Evolutionary conservation across 108 stramenopile species (phyloP).

Genomic region (Schizochytrium sp.): DNA sequence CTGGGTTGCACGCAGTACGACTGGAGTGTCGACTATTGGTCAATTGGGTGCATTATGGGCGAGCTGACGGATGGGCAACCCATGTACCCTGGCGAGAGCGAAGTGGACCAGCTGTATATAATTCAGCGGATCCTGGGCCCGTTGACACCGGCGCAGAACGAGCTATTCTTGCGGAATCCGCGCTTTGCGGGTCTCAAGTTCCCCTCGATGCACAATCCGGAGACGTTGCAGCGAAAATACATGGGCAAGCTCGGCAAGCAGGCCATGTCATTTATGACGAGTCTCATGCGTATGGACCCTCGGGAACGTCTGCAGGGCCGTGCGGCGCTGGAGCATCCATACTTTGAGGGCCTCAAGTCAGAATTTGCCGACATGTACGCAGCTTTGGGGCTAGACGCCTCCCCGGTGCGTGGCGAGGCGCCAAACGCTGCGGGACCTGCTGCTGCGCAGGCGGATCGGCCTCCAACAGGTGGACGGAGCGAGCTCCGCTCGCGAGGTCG

Average conservation of each 20-base stretch:
- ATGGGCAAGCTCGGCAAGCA: constrained; percentile 44
- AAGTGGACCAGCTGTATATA: constrained; percentile 64
- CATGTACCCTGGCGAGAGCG: constrained; percentile 57
- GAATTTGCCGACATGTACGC: constrained; percentile 2
- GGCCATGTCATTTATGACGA: constrained; percentile 40
- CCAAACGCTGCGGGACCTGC: not conserved
- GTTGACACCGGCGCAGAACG: constrained; percentile 34
- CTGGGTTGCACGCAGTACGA: constrained; percentile 46
- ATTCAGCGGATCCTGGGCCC: constrained; percentile 44
- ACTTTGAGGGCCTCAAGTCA: constrained; percentile 34
- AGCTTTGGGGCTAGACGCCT: not conserved
- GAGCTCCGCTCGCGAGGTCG: not conserved
- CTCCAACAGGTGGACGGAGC: not conserved
- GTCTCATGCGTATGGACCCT: constrained; percentile 41
- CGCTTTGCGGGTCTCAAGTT: constrained; percentile 55
- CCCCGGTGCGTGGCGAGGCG: not conserved
- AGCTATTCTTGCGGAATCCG: constrained; percentile 53
- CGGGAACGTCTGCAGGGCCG: not conserved
- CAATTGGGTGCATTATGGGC: constrained; percentile 65
- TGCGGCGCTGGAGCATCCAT: constrained; percentile 30
- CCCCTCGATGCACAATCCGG: constrained; percentile 51
- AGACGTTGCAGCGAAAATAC: constrained; percentile 58
- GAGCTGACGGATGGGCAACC: constrained; percentile 62
- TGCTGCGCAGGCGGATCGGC: not conserved
- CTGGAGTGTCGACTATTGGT: constrained; percentile 54